Evolutionary conservation across 2,329 filamentous ascomycete species (phyloP).

Genomic region (Seiridium cupressi): DNA sequence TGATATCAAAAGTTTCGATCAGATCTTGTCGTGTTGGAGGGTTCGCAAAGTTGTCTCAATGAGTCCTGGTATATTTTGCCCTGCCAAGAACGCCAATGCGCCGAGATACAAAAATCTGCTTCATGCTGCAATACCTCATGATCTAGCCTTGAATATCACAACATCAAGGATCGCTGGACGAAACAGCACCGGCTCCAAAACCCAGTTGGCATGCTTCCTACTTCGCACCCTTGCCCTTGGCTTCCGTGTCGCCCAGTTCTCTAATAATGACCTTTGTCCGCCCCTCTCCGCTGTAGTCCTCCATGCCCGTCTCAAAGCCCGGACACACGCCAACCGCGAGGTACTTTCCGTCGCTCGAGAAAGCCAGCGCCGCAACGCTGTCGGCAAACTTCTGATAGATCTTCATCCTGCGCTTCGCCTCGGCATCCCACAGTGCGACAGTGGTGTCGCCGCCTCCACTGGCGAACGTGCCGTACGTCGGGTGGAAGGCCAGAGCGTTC

Average conservation of each 20-base stretch:
- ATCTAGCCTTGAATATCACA: not conserved
- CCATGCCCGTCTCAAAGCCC: constrained; percentile 83
- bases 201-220: constrained; percentile 26
- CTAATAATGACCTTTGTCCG: constrained; percentile 76
- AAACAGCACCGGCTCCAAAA: not conserved
- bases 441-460: constrained; percentile 87
- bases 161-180: not conserved
- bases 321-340: constrained; percentile 81
- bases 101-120: not conserved
- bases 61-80: constrained; percentile 7
- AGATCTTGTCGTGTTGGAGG: not conserved
- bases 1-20: not conserved
- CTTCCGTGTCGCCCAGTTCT: constrained; percentile 83
- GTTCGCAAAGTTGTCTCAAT: not conserved
- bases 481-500: constrained; percentile 86
- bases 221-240: constrained; percentile 79
- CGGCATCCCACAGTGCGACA: constrained; percentile 90
- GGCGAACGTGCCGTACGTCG: constrained; percentile 79
- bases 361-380: constrained; percentile 74
- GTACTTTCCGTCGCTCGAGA: constrained; percentile 73
- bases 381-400: constrained; percentile 84
- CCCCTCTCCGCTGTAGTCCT: constrained; percentile 72
- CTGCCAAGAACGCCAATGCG: constrained; percentile 9
- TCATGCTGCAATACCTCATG: not conserved
- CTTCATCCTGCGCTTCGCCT: constrained; percentile 84